Evolutionary conservation across 1,284 basidiomycete genomes (phyloP).

Genomic region (Microstroma glucosiphilum): DNA sequence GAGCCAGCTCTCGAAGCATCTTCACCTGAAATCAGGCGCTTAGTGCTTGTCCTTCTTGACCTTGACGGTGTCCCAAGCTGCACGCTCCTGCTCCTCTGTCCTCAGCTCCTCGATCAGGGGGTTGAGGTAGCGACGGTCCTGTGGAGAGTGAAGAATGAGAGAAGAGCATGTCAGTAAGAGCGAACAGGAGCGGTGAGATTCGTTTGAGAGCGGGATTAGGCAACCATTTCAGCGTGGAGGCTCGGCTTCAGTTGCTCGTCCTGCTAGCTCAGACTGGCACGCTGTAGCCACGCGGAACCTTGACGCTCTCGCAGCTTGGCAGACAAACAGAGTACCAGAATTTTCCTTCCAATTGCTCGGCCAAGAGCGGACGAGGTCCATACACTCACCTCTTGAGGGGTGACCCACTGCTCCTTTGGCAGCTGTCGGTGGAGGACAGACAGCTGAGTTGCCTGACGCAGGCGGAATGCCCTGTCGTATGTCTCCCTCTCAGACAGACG

Average conservation of each 20-base stretch:
- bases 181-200: constrained; percentile 5
- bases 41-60: constrained; percentile 29
- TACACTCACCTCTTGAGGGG: constrained; percentile 63
- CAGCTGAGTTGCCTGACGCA: constrained; percentile 75
- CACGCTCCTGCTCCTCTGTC: constrained; percentile 73
- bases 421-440: constrained; percentile 75
- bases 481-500: constrained; percentile 73
- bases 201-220: not conserved
- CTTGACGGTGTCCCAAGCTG: constrained; percentile 67
- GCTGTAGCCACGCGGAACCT: no score
- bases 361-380: no score
- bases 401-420: constrained; percentile 78
- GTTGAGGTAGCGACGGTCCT: constrained; percentile 88
- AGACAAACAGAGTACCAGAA: no score
- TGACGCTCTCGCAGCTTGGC: no score
- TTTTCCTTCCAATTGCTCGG: no score
- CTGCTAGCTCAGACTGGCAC: no score
- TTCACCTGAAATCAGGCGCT: not conserved
- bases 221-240: no score
- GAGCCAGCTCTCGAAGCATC: not conserved
- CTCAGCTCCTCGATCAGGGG: constrained; percentile 71
- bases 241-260: no score
- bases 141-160: constrained; percentile 14
- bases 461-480: constrained; percentile 87
- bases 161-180: not conserved